phyloP scores from a whole-genome alignment of 441 rosid species.

The Croton setiger region DNA sequence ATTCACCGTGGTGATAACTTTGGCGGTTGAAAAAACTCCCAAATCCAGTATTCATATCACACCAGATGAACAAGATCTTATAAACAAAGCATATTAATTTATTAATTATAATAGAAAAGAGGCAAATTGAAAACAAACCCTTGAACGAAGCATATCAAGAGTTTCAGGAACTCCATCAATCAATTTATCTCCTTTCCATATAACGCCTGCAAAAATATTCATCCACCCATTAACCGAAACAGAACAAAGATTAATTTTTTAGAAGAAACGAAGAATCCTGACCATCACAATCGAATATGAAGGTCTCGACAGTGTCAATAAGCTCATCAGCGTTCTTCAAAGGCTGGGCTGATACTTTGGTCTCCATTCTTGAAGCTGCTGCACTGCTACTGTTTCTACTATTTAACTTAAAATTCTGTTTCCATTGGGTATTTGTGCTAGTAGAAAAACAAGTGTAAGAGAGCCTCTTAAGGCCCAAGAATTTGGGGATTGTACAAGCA shows the following conservation, averaged over 20 bases:
- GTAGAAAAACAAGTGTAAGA: slow-evolving; percentile 11
- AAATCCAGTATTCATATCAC: too few species aligned
- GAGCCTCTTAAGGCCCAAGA: slow-evolving; percentile 20
- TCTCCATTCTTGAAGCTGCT: slow-evolving; percentile 27
- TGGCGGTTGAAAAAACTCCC: too few species aligned
- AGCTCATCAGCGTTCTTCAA: slow-evolving; percentile 48
- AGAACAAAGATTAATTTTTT: not conserved
- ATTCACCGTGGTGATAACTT: too few species aligned
- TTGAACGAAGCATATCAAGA: slow-evolving; percentile 75
- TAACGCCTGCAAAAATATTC: slow-evolving; percentile 56
- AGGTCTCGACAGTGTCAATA: slow-evolving; percentile 77
- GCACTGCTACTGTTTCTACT: slow-evolving; percentile 8
- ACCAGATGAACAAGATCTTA: not conserved
- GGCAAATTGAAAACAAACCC: slow-evolving; percentile 29
- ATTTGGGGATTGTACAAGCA: slow-evolving; percentile 16
- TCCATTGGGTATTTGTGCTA: slow-evolving; percentile 24
- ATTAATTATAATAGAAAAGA: not conserved
- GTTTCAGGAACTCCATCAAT: slow-evolving; percentile 74
- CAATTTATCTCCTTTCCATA: slow-evolving; percentile 92
- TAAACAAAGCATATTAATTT: not conserved
- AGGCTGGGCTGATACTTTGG: slow-evolving; percentile 47
- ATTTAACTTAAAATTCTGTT: slow-evolving; percentile 21
- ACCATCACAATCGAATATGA: slow-evolving; percentile 98
- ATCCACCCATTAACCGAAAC: not conserved
- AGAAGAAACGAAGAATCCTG: not conserved